phyloP scores from a whole-genome alignment of 2,329 filamentous ascomycete genomes.

The Diaporthe caulivora region DNA sequence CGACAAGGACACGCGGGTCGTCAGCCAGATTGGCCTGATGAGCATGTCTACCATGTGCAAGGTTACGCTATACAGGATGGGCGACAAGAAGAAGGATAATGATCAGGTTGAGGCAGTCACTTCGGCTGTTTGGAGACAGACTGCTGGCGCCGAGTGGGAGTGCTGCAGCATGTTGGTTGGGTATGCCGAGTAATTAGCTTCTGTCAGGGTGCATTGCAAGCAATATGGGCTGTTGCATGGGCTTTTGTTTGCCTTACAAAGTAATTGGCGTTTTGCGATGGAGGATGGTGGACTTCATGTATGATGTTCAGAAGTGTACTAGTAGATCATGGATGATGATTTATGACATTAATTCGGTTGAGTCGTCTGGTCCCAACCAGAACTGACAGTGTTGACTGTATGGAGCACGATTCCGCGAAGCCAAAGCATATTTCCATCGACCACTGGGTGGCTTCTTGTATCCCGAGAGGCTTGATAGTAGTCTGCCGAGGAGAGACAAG shows the following conservation, averaged over 20 bases:
- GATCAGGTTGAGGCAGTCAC: conserved; percentile 48
- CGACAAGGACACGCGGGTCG: conserved; percentile 47
- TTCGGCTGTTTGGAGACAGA: conserved; percentile 51
- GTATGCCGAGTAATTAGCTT: conserved; percentile 34
- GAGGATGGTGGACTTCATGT: neutral
- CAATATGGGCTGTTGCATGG: neutral
- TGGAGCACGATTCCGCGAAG: neutral
- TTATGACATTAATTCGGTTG: neutral
- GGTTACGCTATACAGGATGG: conserved; percentile 46
- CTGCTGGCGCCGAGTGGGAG: conserved; percentile 53
- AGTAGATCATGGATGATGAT: conserved; percentile 5
- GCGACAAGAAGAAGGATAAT: conserved; percentile 43
- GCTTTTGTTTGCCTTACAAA: neutral
- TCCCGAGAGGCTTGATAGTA: neutral
- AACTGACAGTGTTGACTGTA: neutral
- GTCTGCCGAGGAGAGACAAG: neutral
- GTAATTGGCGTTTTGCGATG: conserved; percentile 9
- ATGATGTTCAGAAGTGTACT: neutral
- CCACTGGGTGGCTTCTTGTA: neutral
- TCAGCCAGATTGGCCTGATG: conserved; percentile 55
- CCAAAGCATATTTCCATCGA: neutral
- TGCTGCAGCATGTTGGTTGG: conserved; percentile 40
- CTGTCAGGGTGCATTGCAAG: too few relatives aligned
- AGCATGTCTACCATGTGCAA: conserved; percentile 52
- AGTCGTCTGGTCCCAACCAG: neutral